These are phyloP conservation scores for Gonapodya sp. DNA, from an alignment of 192 early-diverging fungal genomes.

Conservation along the genomic window DNA sequence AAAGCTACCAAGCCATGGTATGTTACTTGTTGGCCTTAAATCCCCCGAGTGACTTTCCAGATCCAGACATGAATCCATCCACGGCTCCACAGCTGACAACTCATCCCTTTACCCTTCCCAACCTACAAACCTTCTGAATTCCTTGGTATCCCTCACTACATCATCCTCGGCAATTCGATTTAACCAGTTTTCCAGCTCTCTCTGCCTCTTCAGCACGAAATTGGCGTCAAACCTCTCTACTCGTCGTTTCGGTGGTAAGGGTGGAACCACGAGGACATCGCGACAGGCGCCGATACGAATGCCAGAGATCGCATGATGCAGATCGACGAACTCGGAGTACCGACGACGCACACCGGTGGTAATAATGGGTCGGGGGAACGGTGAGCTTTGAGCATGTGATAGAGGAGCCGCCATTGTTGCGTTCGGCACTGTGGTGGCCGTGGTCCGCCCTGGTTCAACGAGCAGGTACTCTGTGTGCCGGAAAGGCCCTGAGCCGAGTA, in stretches of 20 bases:
- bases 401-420: neutral
- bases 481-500: neutral
- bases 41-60: too few relatives aligned
- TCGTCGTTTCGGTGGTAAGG: neutral
- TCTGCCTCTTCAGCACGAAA: neutral
- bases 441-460: neutral
- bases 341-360: neutral
- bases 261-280: neutral
- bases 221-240: neutral
- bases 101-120: neutral
- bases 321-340: neutral
- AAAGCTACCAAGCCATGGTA: too few relatives aligned
- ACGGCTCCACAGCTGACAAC: too few relatives aligned
- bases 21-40: too few relatives aligned
- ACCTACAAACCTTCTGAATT: neutral
- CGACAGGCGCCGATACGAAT: neutral
- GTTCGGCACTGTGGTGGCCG: neutral
- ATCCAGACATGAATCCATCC: too few relatives aligned
- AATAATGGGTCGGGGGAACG: neutral
- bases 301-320: neutral
- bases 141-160: neutral
- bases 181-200: neutral
- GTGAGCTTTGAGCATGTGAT: neutral
- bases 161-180: neutral
- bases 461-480: neutral